Evolutionary conservation across 2,329 filamentous ascomycete species (phyloP).

Genomic region (Samsoniella hepiali): DNA sequence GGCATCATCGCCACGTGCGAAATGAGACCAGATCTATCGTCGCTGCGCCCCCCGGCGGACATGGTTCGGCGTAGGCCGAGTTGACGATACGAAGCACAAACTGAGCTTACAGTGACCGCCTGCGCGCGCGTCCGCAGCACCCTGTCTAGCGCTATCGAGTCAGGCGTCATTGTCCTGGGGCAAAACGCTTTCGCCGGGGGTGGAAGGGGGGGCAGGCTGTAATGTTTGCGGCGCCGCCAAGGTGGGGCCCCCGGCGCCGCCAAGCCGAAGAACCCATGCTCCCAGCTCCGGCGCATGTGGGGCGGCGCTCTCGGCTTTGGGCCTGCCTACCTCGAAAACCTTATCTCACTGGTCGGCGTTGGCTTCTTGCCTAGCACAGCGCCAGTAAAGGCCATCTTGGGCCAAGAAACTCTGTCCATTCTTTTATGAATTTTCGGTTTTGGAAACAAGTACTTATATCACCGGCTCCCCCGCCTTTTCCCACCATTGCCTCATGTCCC

Average conservation of each 20-base stretch:
- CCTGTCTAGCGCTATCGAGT: background rate
- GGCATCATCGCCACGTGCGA: background rate
- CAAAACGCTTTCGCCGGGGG: background rate
- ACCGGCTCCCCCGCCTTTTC: background rate
- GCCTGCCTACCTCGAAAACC: constrained; percentile 2
- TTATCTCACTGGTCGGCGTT: constrained; percentile 1
- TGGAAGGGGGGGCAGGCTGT: too few relatives aligned
- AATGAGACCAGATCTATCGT: background rate
- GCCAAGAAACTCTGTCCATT: background rate
- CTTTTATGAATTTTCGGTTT: background rate
- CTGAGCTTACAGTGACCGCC: too few relatives aligned
- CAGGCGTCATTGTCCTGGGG: background rate
- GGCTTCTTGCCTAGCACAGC: background rate
- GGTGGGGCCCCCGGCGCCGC: constrained; percentile 7
- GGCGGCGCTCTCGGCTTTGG: background rate
- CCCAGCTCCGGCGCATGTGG: background rate
- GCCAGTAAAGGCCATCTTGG: background rate
- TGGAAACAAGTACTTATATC: constrained; percentile 10
- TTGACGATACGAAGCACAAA: too few relatives aligned
- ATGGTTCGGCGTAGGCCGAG: background rate
- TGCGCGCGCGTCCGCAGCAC: background rate
- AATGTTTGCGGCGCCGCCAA: constrained; percentile 10
- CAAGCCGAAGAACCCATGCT: constrained; percentile 6
- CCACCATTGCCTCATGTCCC: background rate
- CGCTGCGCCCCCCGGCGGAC: background rate